Evolutionary conservation across 257 asterid species (phyloP).

Genomic region (Forsythia viridissima): DNA sequence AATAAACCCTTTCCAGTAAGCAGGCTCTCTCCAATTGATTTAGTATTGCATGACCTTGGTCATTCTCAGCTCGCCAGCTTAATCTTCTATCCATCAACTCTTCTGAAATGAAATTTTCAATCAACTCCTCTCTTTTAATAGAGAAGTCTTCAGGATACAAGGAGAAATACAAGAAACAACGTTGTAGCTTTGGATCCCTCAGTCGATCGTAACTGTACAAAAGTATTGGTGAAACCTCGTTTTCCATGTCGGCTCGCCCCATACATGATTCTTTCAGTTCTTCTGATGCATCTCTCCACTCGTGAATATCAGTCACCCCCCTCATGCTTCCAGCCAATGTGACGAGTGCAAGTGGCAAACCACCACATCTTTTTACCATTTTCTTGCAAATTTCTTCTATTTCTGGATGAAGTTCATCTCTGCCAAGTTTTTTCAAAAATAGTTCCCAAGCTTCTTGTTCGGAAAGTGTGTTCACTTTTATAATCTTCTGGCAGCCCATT

Average conservation of each 20-base stretch:
- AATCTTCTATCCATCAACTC: not conserved
- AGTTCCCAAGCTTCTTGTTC: constrained; percentile 23
- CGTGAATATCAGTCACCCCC: constrained; percentile 18
- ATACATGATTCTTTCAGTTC: not conserved
- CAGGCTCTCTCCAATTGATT: too few species aligned
- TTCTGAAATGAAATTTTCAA: constrained; percentile 15
- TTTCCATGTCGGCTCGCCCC: constrained; percentile 15
- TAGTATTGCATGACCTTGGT: too few species aligned
- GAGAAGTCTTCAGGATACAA: constrained; percentile 24
- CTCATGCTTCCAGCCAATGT: constrained; percentile 28
- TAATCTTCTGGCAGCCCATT: constrained; percentile 16
- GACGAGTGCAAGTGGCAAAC: constrained; percentile 25
- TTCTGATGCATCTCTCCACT: constrained; percentile 21
- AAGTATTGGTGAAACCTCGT: constrained; percentile 19
- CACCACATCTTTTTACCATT: constrained; percentile 9
- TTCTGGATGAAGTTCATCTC: not conserved
- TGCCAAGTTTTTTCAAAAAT: not conserved
- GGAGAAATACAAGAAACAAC: constrained; percentile 31
- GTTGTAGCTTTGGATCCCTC: not conserved
- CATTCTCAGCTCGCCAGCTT: too few species aligned
- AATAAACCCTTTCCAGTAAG: too few species aligned
- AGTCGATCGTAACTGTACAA: constrained; percentile 17
- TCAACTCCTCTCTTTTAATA: constrained; percentile 6
- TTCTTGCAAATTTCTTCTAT: constrained; percentile 19
- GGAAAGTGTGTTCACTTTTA: constrained; percentile 12